These are phyloP conservation scores for Pseudopyrenochaeta lycopersici DNA, from an alignment of 2,329 filamentous ascomycete species.

Conservation along the genomic window DNA sequence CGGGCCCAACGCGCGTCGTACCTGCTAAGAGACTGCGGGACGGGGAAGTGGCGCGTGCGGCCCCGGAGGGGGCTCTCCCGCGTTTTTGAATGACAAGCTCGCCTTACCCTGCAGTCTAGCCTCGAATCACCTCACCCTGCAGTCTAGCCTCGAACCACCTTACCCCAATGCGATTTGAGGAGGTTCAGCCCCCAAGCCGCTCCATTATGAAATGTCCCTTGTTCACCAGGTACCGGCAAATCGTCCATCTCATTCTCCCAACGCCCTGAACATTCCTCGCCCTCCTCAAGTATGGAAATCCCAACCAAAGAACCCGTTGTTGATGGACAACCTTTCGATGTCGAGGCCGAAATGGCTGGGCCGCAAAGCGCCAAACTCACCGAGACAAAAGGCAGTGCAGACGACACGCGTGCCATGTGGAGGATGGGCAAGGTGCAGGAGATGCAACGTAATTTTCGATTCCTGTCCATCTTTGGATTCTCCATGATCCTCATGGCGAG, in stretches of 20 bases:
- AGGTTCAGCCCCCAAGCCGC: neutral
- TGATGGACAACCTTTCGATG: constrained; percentile 15
- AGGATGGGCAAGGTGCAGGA: constrained; percentile 32
- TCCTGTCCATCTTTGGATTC: constrained; percentile 29
- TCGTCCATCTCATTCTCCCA: neutral
- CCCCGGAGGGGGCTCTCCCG: neutral
- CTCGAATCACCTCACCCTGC: neutral
- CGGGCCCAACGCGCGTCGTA: neutral
- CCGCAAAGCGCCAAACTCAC: constrained; percentile 1
- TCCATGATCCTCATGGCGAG: constrained; percentile 24
- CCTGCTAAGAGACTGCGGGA: neutral
- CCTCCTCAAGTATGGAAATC: neutral
- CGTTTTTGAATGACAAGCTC: neutral
- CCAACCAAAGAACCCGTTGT: constrained; percentile 16
- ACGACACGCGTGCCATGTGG: constrained; percentile 27
- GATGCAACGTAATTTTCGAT: constrained; percentile 25
- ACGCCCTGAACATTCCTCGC: neutral
- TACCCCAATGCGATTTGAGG: neutral
- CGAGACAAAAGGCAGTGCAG: constrained; percentile 18
- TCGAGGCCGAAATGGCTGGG: constrained; percentile 2
- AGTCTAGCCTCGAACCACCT: neutral
- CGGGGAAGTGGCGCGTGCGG: neutral
- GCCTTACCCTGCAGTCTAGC: neutral
- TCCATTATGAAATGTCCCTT: neutral
- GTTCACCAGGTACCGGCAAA: neutral